phyloP scores from a whole-genome alignment of 805 yeast genomes.

The Suhomyces sp. region DNA sequence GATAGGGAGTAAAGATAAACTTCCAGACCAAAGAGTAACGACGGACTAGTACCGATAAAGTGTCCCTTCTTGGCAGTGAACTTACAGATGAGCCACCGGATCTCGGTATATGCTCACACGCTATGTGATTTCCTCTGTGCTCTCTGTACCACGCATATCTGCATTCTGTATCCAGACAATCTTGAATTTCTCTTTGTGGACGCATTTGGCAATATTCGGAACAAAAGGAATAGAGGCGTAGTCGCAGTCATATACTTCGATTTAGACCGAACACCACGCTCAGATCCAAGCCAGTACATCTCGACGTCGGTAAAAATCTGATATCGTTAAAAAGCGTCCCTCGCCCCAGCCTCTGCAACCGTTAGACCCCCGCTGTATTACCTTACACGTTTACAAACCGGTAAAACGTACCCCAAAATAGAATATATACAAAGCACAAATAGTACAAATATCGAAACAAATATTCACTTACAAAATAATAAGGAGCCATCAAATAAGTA shows the following conservation, averaged over 20 bases:
- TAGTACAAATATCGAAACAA: neutral
- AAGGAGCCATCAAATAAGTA: neutral
- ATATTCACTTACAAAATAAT: neutral
- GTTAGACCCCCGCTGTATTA: neutral
- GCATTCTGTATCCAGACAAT: neutral
- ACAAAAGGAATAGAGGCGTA: conserved; percentile 1
- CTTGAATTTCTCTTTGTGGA: neutral
- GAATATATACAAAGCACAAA: neutral
- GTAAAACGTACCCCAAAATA: neutral
- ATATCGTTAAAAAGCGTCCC: neutral
- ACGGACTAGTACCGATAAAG: no score
- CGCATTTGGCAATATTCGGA: neutral
- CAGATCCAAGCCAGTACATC: neutral
- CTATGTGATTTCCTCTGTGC: neutral
- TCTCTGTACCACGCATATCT: neutral
- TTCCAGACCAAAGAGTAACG: no score
- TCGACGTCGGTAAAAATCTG: neutral
- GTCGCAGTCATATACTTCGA: neutral
- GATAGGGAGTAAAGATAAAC: no score
- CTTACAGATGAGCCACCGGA: no score
- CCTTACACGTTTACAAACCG: neutral
- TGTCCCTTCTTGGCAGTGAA: no score
- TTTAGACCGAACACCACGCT: neutral
- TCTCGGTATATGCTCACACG: no score
- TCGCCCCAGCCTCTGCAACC: neutral